Evolutionary conservation across 2,329 filamentous ascomycete species (phyloP).

Genomic region (Colletotrichum liriopes): DNA sequence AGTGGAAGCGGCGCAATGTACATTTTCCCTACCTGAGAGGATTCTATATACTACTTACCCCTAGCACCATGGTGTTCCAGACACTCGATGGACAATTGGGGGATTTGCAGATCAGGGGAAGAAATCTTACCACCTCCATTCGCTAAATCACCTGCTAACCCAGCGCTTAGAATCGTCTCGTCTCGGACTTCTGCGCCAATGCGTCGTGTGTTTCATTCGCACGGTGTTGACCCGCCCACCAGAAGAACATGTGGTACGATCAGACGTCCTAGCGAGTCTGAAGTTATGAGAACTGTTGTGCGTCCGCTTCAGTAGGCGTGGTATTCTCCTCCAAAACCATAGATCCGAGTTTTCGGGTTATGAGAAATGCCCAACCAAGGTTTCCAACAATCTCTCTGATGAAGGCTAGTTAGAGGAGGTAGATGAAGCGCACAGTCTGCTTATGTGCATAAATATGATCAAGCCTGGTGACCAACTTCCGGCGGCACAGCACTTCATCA

Average conservation of each 20-base stretch:
- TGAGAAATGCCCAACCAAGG: neutral
- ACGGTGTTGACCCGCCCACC: conserved; percentile 14
- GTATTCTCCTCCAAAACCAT: neutral
- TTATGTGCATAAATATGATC: neutral
- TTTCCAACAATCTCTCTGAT: neutral
- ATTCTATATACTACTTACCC: too few species aligned
- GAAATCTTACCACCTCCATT: conserved; percentile 23
- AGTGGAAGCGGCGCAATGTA: too few species aligned
- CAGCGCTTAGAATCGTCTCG: conserved; percentile 14
- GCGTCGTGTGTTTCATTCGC: conserved; percentile 19
- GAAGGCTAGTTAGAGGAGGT: neutral
- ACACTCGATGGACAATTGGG: neutral
- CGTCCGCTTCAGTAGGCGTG: neutral
- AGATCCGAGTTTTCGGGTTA: too few species aligned
- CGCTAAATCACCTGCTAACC: neutral
- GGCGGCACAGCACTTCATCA: neutral
- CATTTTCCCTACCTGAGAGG: too few species aligned
- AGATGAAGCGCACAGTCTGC: neutral
- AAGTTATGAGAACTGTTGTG: too few species aligned
- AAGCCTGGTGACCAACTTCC: neutral
- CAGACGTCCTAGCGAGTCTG: neutral
- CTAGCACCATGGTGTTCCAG: too few species aligned
- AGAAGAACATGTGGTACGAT: neutral
- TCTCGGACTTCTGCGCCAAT: conserved; percentile 1
- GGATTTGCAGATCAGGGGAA: neutral